These are phyloP conservation scores for Corchorus olitorius DNA, from an alignment of 345 rosid genomes.

Conservation along the genomic window DNA sequence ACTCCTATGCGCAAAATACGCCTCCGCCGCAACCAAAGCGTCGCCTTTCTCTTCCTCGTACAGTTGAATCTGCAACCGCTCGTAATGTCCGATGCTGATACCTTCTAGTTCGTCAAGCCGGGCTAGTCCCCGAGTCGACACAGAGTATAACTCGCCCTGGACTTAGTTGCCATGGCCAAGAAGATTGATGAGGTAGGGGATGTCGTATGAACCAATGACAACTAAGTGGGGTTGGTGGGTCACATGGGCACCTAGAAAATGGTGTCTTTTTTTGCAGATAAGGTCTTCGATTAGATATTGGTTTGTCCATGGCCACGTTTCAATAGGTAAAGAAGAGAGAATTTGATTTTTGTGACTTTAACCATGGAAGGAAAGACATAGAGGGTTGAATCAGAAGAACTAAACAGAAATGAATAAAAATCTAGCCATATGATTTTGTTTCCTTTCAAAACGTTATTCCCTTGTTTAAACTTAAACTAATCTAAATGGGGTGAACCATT, in stretches of 20 bases:
- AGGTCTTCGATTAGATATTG: slow-evolving; percentile 46
- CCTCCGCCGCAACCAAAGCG: slow-evolving; percentile 51
- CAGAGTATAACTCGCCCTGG: slow-evolving; percentile 69
- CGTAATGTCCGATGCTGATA: slow-evolving; percentile 56
- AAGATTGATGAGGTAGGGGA: slow-evolving; percentile 67
- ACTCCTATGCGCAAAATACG: slow-evolving; percentile 58
- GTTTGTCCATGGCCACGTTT: slow-evolving; percentile 55
- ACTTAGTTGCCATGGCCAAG: slow-evolving; percentile 52
- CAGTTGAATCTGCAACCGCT: slow-evolving; percentile 54
- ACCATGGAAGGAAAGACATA: slow-evolving; percentile 17
- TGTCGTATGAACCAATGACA: slow-evolving; percentile 68
- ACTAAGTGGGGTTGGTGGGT: slow-evolving; percentile 56
- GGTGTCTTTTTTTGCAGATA: slow-evolving; percentile 47
- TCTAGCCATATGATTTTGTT: background rate
- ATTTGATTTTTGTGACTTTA: slow-evolving; percentile 8
- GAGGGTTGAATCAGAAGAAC: background rate
- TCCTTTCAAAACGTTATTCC: background rate
- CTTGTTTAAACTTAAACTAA: background rate
- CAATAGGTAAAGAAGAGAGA: slow-evolving; percentile 57
- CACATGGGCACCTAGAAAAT: slow-evolving; percentile 42
- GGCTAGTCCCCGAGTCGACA: slow-evolving; percentile 50
- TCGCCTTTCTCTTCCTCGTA: slow-evolving; percentile 15
- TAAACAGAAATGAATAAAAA: background rate
- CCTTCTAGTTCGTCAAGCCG: slow-evolving; percentile 72
- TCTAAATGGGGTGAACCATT: no score